A percentile compares a stretch with the other conserved stretches of the same genome.
phyloP scores from a whole-genome alignment of 257 asterid species.

The Ophiorrhiza pumila region DNA sequence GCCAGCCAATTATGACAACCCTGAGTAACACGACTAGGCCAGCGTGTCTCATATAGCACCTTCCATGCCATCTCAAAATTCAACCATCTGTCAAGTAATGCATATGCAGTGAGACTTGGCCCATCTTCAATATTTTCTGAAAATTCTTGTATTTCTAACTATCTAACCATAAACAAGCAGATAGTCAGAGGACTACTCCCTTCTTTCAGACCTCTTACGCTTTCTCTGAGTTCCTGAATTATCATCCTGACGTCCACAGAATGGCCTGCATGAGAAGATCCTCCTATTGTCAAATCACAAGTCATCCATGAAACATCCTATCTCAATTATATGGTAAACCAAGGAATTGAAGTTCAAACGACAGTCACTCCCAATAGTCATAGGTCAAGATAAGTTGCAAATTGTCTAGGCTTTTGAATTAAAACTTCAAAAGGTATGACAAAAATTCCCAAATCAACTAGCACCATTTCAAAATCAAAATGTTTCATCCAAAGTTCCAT shows the following conservation, averaged over 20 bases:
- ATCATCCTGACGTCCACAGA: constrained; percentile 33
- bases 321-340: constrained; percentile 5
- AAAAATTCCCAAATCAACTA: neutral
- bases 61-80: constrained; percentile 59
- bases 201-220: constrained; percentile 70
- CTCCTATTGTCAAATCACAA: constrained; percentile 15
- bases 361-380: neutral
- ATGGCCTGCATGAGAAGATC: constrained; percentile 56
- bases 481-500: neutral
- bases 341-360: neutral
- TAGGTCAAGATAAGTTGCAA: neutral
- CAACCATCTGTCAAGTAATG: constrained; percentile 24
- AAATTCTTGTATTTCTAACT: neutral
- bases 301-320: neutral
- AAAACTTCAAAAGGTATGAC: neutral
- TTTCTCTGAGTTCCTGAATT: constrained; percentile 41
- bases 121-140: neutral
- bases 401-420: neutral
- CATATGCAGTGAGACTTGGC: neutral
- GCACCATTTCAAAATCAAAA: neutral
- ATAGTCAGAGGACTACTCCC: constrained; percentile 14
- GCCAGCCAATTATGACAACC: constrained; percentile 31
- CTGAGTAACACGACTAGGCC: constrained; percentile 47
- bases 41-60: constrained; percentile 51
- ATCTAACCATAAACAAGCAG: neutral